These are phyloP conservation scores for Eucalyptus tenuipes DNA, from an alignment of 345 rosid genomes.

Conservation along the genomic window DNA sequence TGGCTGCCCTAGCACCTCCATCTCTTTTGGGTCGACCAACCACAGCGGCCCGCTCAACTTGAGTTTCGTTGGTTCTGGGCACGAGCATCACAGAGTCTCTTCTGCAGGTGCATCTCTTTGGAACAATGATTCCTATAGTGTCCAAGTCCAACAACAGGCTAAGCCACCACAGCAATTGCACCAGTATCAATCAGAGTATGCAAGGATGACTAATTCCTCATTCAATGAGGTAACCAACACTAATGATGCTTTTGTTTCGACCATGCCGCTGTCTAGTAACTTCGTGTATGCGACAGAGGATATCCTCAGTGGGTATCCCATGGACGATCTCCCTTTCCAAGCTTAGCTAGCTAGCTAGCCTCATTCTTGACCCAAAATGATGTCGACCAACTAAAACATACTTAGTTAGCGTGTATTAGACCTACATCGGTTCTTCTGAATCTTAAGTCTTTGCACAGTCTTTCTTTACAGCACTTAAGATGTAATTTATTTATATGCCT, in stretches of 20 bases:
- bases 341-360: neutral
- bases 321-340: neutral
- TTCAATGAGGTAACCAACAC: neutral
- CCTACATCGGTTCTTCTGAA: neutral
- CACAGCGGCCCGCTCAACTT: slow-evolving; percentile 28
- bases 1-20: slow-evolving; percentile 28
- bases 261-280: neutral
- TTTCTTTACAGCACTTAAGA: neutral
- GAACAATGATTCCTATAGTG: neutral
- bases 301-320: neutral
- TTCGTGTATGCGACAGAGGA: neutral
- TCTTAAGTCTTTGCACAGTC: neutral
- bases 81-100: neutral
- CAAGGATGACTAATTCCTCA: neutral
- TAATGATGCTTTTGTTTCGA: neutral
- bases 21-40: neutral
- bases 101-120: neutral
- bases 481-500: neutral
- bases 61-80: slow-evolving; percentile 4
- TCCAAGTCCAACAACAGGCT: neutral
- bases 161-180: neutral
- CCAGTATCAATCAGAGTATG: neutral
- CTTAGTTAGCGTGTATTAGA: neutral
- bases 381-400: neutral
- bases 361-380: neutral